Conservation (phyloP, 441 rosid species). For the Brassica hybrid region DNA sequence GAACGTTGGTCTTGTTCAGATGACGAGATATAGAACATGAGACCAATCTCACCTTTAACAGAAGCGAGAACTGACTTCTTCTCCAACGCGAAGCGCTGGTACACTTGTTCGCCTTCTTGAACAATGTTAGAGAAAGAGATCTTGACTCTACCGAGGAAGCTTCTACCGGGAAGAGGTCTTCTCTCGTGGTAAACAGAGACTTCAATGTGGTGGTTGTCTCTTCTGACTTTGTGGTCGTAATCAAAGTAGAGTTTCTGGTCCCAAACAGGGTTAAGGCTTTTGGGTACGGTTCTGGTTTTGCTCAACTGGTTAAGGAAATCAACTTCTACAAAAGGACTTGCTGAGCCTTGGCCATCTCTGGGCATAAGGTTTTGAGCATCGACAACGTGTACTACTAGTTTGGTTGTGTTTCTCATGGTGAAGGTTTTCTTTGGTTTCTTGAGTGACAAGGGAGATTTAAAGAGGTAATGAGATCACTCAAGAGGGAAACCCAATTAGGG, state of each 20-base stretch:
- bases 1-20: slow-evolving; percentile 38
- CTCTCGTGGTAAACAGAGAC: slow-evolving; percentile 52
- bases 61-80: slow-evolving; percentile 51
- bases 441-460: slow-evolving; percentile 24
- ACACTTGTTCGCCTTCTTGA: slow-evolving; percentile 57
- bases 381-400: slow-evolving; percentile 59
- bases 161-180: slow-evolving; percentile 49
- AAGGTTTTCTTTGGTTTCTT: slow-evolving; percentile 29
- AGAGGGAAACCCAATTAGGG: slow-evolving; percentile 40
- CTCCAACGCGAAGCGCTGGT: slow-evolving; percentile 51
- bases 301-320: slow-evolving; percentile 56
- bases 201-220: slow-evolving; percentile 40
- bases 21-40: slow-evolving; percentile 44
- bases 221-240: slow-evolving; percentile 33
- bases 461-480: slow-evolving; percentile 2
- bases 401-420: slow-evolving; percentile 47
- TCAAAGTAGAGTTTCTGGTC: slow-evolving; percentile 56
- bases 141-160: slow-evolving; percentile 57
- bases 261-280: slow-evolving; percentile 59
- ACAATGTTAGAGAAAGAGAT: slow-evolving; percentile 51
- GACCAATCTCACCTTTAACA: slow-evolving; percentile 63
- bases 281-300: slow-evolving; percentile 57
- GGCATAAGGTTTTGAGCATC: slow-evolving; percentile 68
- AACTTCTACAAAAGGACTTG: slow-evolving; percentile 55
- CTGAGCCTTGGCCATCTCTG: slow-evolving; percentile 59